Evolutionary conservation across 2,329 filamentous ascomycete genomes (phyloP).

Genomic region (Penicillium sp.): DNA sequence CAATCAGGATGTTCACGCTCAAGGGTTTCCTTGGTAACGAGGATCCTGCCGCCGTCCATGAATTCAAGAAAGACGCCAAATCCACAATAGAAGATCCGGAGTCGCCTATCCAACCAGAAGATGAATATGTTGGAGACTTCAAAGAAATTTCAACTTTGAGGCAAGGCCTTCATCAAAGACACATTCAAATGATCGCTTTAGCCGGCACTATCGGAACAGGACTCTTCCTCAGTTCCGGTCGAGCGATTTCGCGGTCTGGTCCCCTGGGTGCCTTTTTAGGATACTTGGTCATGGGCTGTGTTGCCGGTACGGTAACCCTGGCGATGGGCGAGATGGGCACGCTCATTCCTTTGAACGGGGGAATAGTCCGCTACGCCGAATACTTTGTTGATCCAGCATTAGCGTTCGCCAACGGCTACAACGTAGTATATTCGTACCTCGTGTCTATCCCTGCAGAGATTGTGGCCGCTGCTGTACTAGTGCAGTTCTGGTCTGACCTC

Average conservation of each 20-base stretch:
- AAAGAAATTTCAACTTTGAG: not conserved
- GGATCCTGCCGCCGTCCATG: not conserved
- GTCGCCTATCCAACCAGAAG: not conserved
- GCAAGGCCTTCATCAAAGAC: not conserved
- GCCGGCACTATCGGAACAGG: constrained; percentile 4
- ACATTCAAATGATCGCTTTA: not conserved
- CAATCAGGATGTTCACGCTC: not conserved
- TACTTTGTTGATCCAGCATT: constrained; percentile 10
- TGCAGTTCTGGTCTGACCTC: constrained; percentile 3
- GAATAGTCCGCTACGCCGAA: constrained; percentile 7
- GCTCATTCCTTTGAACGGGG: constrained; percentile 6
- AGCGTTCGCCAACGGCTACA: constrained; percentile 7
- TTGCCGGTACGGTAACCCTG: constrained; percentile 5
- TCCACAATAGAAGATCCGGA: not conserved
- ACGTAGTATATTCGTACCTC: constrained; percentile 1
- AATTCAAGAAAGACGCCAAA: not conserved
- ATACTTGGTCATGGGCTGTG: constrained; percentile 9
- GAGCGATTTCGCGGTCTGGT: constrained; percentile 8
- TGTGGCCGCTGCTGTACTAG: not conserved
- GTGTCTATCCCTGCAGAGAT: constrained; percentile 7
- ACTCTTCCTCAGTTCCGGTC: constrained; percentile 9
- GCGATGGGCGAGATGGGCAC: constrained; percentile 6
- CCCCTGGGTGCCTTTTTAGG: constrained; percentile 8
- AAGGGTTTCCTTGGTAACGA: not conserved
- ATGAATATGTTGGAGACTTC: not conserved